These are phyloP conservation scores for Diospyros kaki DNA, from an alignment of 148 eudicot genomes.

Conservation along the genomic window DNA sequence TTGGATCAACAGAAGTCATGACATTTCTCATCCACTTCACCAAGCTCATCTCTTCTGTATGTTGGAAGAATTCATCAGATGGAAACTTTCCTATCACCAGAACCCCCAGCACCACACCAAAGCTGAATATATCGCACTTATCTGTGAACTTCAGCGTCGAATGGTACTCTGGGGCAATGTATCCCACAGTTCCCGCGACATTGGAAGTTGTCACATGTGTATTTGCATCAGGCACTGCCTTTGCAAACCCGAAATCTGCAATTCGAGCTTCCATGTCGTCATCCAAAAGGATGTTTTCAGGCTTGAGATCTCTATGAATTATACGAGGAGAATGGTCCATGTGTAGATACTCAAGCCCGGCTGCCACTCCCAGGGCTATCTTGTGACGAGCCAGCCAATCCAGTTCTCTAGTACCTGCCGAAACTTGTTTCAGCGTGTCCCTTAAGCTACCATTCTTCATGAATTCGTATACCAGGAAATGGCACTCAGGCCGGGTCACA, in stretches of 20 bases:
- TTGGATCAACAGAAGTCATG: conserved; percentile 63
- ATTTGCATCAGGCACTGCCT: conserved; percentile 54
- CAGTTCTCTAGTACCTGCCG: conserved; percentile 36
- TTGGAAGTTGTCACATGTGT: conserved; percentile 66
- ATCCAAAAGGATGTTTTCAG: conserved; percentile 74
- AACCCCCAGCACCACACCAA: conserved; percentile 66
- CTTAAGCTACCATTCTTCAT: conserved; percentile 94
- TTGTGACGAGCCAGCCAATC: conserved; percentile 63
- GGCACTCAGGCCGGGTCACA: conserved; percentile 64
- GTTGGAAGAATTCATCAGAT: conserved; percentile 53
- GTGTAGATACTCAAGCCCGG: conserved; percentile 87
- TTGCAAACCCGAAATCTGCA: conserved; percentile 89
- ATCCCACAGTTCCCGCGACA: conserved; percentile 79
- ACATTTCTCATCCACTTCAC: conserved; percentile 76
- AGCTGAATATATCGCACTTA: conserved; percentile 79
- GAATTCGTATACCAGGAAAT: conserved; percentile 73
- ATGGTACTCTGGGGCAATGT: conserved; percentile 87
- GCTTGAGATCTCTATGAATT: conserved; percentile 88
- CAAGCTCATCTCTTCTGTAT: conserved; percentile 54
- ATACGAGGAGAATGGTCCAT: conserved; percentile 49
- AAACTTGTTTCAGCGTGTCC: conserved; percentile 38
- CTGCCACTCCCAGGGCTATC: conserved; percentile 61
- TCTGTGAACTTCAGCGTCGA: conserved; percentile 77
- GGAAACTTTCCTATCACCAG: conserved; percentile 79
- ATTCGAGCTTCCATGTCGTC: conserved; percentile 88